Evolutionary conservation across 148 eudicot species (phyloP), one percentile per base, ranked within the genome.

Genomic region (Fagopyrum esculentum): DNA sequence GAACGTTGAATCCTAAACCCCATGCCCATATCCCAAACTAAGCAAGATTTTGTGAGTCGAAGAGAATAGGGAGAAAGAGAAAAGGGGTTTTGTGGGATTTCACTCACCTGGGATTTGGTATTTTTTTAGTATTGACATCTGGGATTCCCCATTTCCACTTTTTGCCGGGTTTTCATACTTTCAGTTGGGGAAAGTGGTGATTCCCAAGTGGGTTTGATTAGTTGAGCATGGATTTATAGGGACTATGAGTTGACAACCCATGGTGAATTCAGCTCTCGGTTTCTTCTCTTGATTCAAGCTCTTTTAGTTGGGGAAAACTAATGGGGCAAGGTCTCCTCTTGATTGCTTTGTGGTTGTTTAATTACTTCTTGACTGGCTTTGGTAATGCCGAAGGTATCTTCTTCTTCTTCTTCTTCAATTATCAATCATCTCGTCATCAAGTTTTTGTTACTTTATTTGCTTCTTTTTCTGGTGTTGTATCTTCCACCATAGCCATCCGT

Each of bases 151-250:
- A 54, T 54, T 12, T 16, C 15, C 16, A 12, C 17, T 12, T 16
- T 12, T 54, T 54, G 59, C 17, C 52, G 59, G 59, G 59, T 54
- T 54, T 54, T 54, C 59, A 54, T 54, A 54, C 59, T 54, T 54
- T 54, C 59, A 54, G 59, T 54, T 54, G 59, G 59, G 59, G 59
- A 54, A 54, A 54, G 59, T 54, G 59, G 59, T 49, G 52, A 49
- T 49, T 49, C 12, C 12, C 52, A 49, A 49, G 52, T 49, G 52
- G 59, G 59, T 11, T 12, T 54, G 59, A 54, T 49, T 8, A 49
- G 52, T 49, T 49, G 52, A 49, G 52, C 12, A 12, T 49, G 52
- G 52, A 49, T 49, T 49, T 49, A 9, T 49, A 12, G 52, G 12
- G 3, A 49, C 9, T 8, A 12, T 49, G 52, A 8, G 40, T 49